Percentiles rank a stretch among this genome's conserved stretches.
Evolutionary conservation across 768 basidiomycete genomes (phyloP).

Genomic region (Heimioporus sp.): DNA sequence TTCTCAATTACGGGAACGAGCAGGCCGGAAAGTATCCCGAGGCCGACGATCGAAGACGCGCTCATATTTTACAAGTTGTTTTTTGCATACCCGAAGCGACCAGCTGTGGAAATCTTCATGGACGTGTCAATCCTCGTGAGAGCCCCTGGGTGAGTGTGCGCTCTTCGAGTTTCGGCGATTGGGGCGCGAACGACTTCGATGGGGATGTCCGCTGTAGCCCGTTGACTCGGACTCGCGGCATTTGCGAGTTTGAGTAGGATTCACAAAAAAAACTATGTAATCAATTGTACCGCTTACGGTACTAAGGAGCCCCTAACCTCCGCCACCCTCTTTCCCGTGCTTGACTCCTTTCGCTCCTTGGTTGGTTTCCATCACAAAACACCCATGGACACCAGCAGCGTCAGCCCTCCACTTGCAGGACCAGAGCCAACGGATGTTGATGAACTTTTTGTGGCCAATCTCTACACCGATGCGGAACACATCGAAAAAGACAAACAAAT

Average conservation of each 20-base stretch:
- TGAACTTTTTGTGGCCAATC: too few relatives aligned
- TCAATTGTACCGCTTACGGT: too few relatives aligned
- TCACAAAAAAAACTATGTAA: too few relatives aligned
- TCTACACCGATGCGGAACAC: too few relatives aligned
- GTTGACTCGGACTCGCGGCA: slow-evolving; percentile 73
- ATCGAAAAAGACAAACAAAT: too few relatives aligned
- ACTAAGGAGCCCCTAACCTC: too few relatives aligned
- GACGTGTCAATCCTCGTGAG: slow-evolving; percentile 62
- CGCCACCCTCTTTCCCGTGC: too few relatives aligned
- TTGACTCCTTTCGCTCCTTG: too few relatives aligned
- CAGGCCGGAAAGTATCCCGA: slow-evolving; percentile 68
- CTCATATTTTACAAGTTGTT: slow-evolving; percentile 70
- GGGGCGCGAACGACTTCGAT: slow-evolving; percentile 58
- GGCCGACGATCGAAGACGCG: slow-evolving; percentile 63
- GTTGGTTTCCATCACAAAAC: too few relatives aligned
- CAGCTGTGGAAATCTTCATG: slow-evolving; percentile 68
- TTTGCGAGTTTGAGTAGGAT: slow-evolving; percentile 45
- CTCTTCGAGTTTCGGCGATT: slow-evolving; percentile 92
- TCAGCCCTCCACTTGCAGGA: too few relatives aligned
- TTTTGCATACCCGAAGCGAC: slow-evolving; percentile 84
- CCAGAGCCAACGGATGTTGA: too few relatives aligned
- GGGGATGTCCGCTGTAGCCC: slow-evolving; percentile 48
- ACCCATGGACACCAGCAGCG: too few relatives aligned
- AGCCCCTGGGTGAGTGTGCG: slow-evolving; percentile 71
- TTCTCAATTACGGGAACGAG: slow-evolving; percentile 55